Conservation (phyloP, 208 protist genomes). For the Acanthamoeba lenticulata region DNA sequence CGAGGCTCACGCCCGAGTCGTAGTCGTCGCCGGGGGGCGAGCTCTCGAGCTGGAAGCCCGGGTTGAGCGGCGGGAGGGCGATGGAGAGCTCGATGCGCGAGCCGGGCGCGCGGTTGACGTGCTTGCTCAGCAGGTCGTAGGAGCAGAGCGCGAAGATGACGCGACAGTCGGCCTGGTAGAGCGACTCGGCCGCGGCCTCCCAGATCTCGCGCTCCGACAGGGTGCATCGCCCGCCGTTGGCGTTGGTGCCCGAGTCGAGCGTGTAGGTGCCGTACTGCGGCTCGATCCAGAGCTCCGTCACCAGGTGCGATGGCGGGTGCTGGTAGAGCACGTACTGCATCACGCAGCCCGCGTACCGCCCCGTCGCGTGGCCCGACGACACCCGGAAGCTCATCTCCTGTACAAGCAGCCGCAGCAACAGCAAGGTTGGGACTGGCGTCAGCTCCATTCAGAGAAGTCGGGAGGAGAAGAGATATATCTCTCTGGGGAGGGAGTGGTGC, state of each 20-base stretch:
- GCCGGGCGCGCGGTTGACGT: conserved; percentile 39
- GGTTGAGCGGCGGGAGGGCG: conserved; percentile 29
- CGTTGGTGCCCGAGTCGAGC: not conserved
- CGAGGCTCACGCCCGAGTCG: conserved; percentile 7
- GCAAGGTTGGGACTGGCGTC: too few relatives aligned
- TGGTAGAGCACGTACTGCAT: conserved; percentile 69
- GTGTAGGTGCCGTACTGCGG: conserved; percentile 50
- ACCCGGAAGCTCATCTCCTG: conserved; percentile 33
- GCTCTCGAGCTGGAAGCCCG: conserved; percentile 4
- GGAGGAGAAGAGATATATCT: too few relatives aligned
- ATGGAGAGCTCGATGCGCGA: conserved; percentile 45
- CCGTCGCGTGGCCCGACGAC: not conserved
- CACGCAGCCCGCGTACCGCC: conserved; percentile 25
- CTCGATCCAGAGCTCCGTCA: conserved; percentile 65
- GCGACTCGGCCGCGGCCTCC: not conserved
- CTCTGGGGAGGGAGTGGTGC: not conserved
- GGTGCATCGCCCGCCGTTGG: not conserved
- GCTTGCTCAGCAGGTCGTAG: conserved; percentile 24
- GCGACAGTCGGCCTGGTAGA: conserved; percentile 30
- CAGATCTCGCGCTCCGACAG: conserved; percentile 14
- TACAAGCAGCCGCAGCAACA: too few relatives aligned
- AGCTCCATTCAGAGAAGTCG: too few relatives aligned
- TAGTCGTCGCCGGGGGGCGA: not conserved
- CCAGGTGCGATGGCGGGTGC: not conserved
- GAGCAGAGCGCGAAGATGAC: conserved; percentile 63